phyloP scores from a whole-genome alignment of 805 yeast species.

The Danielia reshetovae region DNA sequence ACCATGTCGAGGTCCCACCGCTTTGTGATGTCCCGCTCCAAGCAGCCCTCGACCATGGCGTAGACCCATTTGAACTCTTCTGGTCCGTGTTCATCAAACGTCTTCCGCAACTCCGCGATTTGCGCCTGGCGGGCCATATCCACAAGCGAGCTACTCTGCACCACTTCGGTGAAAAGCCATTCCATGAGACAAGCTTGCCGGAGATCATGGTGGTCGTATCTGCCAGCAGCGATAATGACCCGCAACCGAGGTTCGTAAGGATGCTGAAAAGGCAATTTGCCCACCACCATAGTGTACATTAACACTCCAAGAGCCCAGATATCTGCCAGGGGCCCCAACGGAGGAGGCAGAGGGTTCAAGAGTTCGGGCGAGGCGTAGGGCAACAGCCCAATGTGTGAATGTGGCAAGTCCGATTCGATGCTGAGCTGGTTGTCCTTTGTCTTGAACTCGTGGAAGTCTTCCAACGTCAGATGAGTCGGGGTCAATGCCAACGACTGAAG shows the following conservation, averaged over 20 bases:
- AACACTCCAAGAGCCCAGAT: constrained; percentile 90
- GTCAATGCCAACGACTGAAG: constrained; percentile 29
- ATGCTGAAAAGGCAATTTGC: constrained; percentile 79
- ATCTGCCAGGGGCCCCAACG: constrained; percentile 68
- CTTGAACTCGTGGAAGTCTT: constrained; percentile 14
- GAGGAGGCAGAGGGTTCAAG: constrained; percentile 56
- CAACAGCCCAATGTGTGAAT: constrained; percentile 77
- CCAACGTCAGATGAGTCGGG: constrained; percentile 16
- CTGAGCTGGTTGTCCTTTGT: constrained; percentile 9
- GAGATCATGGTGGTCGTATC: constrained; percentile 48
- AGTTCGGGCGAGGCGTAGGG: constrained; percentile 94
- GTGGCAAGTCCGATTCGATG: constrained; percentile 47
- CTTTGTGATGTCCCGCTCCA: constrained; percentile 46
- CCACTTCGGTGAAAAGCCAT: constrained; percentile 21
- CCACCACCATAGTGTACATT: constrained; percentile 66
- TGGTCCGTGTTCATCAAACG: constrained; percentile 18
- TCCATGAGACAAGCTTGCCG: constrained; percentile 35
- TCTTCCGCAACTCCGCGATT: constrained; percentile 6
- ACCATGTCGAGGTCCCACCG: constrained; percentile 49
- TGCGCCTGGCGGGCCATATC: constrained; percentile 10
- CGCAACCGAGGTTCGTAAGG: constrained; percentile 77
- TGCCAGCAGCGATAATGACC: constrained; percentile 66
- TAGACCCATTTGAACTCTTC: constrained; percentile 25
- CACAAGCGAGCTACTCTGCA: constrained; percentile 11
- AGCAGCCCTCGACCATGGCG: constrained; percentile 48